Base-by-base conservation (phyloP, 768 basidiomycete species). In the Mycena filopes region DNA sequence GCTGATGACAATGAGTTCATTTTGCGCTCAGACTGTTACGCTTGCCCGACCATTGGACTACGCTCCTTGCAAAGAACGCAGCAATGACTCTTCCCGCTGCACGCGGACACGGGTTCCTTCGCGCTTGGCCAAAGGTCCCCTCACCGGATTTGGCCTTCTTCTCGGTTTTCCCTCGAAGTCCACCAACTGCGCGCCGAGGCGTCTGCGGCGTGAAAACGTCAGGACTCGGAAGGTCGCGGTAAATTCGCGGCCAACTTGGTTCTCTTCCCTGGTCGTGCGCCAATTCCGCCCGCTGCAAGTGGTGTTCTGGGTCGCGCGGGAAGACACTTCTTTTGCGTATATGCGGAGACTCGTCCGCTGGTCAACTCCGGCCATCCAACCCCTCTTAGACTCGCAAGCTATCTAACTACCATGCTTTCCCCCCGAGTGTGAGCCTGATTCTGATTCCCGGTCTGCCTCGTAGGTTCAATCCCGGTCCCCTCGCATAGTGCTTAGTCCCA, bases 131-230 rank as follows among this genome's bases (percentile, higher is more conserved):
- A n/a, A n/a, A n/a, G n/a, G n/a, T n/a, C n/a, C n/a, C n/a, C n/a
- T n/a, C n/a, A n/a, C n/a, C n/a, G n/a, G n/a, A n/a, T n/a, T n/a
- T n/a, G n/a, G 36, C 10, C 1, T 51, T 51, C 26, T 55, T 29
- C 38, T n/a, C n/a, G n/a, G n/a, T n/a, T n/a, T 36, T 36, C 36
- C 15, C 63, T 21, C 55, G 55, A 51, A 46, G 31, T 5, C 63
- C 63, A 41, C 61, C 47, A 55, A 63, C 25, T 29, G 48, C 60
- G 58, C 40, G 10, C 16, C 3, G 28, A 47, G n/a, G n/a, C 33
- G 47, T 50, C 28, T 28, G 36, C 55, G 48, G 49, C 55, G 26
- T 50, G 54, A 56, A 45, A 29, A 63, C 55, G 62, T 57, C 47
- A 51, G 26, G 8, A n/a, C n/a, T n/a, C n/a, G n/a, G n/a, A n/a